Evolutionary conservation across 2,329 filamentous ascomycete species (phyloP), one percentile per base, ranked within the genome.

Genomic region (Paracamarosporium sp.): DNA sequence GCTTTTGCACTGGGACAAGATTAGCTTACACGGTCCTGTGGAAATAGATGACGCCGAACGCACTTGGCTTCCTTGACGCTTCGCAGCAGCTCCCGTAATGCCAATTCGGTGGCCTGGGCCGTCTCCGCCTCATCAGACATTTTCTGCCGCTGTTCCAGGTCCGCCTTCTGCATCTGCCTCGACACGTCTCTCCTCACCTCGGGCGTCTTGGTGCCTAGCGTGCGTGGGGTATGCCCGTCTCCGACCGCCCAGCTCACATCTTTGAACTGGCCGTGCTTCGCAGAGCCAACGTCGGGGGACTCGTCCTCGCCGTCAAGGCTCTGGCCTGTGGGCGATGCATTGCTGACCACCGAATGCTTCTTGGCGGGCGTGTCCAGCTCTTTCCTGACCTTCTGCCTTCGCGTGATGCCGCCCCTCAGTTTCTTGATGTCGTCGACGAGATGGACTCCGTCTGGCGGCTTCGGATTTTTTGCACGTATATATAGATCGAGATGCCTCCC

Each of bases 401-500:
- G 85, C 25, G 94, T 98, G 76, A 98, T 96, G 60, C 87, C 86
- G 43, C 92, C 91, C 52, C 94, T 87, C 69, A 96, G 81, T 76
- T 90, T 91, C 65, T 86, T 86, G 69, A 98, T 98, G 76, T 92
- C 91, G 7, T 94, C 91, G 57, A 97, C 91, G 79, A 96, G 85
- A 78, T 98, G 94, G 44, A 97, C 80, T 48, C 93, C 93, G 78
- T 98, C 94, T 6, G 90, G 81, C 1, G 89, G 85, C 77, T 93
- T 95, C 1, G 94, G 92, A 75, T 97, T 97, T 80, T 93, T 96
- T 57, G 93, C 90, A 72, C 93, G 93, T 70, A 97, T 93, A 76
- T 96, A 97, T 36, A 97, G 86, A 75, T 98, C 94, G 65, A 97
- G 88, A 78, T 98, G 94, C 44, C 94, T 90, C 48, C 94, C 94